phyloP scores from a whole-genome alignment of 2,329 filamentous ascomycete genomes.

The Colletotrichum zoysiae region DNA sequence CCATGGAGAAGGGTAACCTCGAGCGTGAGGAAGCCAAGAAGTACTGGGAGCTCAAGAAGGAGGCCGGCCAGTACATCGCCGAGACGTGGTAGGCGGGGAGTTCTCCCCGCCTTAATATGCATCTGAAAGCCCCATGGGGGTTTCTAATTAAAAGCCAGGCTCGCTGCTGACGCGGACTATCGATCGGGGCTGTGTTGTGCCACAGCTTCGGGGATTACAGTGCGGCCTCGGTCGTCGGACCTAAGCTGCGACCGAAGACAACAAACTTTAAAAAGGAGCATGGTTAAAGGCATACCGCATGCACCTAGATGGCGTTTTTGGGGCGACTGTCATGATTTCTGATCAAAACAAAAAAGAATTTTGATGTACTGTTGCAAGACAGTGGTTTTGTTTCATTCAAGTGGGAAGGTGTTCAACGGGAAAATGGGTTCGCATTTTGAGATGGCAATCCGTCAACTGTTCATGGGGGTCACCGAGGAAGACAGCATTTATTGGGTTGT shows the following conservation, averaged over 20 bases:
- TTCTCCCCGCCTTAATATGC: conserved; percentile 6
- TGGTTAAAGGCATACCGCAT: conserved; percentile 2
- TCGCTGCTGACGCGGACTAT: conserved; percentile 29
- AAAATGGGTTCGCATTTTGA: conserved; percentile 18
- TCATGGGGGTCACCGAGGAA: conserved; percentile 1
- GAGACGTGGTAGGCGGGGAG: conserved; percentile 71
- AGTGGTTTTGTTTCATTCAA: not conserved
- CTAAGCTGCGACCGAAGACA: conserved; percentile 23
- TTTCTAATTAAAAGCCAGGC: not conserved
- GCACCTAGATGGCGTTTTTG: conserved; percentile 37
- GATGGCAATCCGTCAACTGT: conserved; percentile 4
- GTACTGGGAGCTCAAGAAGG: conserved; percentile 94
- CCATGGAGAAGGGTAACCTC: conserved; percentile 92
- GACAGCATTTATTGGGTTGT: conserved; percentile 3
- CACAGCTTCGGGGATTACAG: conserved; percentile 30
- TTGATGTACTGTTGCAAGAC: conserved; percentile 28
- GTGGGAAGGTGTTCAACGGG: not conserved
- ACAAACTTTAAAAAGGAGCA: conserved; percentile 8
- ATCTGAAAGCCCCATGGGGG: conserved; percentile 12
- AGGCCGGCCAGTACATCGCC: conserved; percentile 94
- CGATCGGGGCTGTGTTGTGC: conserved; percentile 18
- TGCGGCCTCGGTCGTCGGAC: conserved; percentile 32
- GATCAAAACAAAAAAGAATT: not conserved
- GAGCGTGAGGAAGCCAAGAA: conserved; percentile 83
- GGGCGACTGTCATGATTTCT: conserved; percentile 12